Evolutionary conservation across 495 filamentous ascomycete species (phyloP).

Genomic region (Penicillium egyptiacum): DNA sequence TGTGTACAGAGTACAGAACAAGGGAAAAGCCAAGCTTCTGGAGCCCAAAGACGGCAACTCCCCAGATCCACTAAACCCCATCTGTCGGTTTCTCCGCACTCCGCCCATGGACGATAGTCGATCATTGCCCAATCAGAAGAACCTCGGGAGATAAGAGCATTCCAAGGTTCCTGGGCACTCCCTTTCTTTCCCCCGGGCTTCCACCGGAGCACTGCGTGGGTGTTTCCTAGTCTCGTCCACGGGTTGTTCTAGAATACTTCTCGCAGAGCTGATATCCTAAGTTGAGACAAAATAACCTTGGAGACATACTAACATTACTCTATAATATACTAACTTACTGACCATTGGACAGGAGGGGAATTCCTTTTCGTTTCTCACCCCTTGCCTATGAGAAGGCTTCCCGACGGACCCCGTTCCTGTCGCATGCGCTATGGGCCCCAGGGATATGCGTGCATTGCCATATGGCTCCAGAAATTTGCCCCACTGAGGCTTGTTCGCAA

Average conservation of each 20-base stretch:
- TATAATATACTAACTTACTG: neutral
- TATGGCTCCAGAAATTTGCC: neutral
- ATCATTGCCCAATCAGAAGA: slow-evolving; percentile 18
- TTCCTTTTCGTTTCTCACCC: neutral
- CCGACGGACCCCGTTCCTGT: slow-evolving; percentile 26
- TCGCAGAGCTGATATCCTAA: neutral
- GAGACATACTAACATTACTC: neutral
- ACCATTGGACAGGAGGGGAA: neutral
- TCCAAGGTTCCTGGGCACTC: neutral
- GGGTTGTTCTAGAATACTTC: neutral
- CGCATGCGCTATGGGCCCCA: slow-evolving; percentile 10
- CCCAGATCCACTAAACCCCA: slow-evolving; percentile 19
- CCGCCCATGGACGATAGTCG: slow-evolving; percentile 16
- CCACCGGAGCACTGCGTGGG: too few relatives aligned
- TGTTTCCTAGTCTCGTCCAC: too few relatives aligned
- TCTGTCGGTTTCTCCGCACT: slow-evolving; percentile 27
- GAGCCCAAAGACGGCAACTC: slow-evolving; percentile 9
- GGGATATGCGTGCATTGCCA: slow-evolving; percentile 9
- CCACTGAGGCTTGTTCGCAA: slow-evolving; percentile 13
- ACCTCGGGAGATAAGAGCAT: slow-evolving; percentile 10
- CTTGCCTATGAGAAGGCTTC: slow-evolving; percentile 20
- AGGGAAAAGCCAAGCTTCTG: slow-evolving; percentile 16
- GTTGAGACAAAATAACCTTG: neutral
- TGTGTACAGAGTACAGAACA: neutral
- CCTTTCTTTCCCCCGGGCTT: neutral